Evolutionary conservation across 2,329 filamentous ascomycete species (phyloP).

Genomic region (Waltergamsia citrina): DNA sequence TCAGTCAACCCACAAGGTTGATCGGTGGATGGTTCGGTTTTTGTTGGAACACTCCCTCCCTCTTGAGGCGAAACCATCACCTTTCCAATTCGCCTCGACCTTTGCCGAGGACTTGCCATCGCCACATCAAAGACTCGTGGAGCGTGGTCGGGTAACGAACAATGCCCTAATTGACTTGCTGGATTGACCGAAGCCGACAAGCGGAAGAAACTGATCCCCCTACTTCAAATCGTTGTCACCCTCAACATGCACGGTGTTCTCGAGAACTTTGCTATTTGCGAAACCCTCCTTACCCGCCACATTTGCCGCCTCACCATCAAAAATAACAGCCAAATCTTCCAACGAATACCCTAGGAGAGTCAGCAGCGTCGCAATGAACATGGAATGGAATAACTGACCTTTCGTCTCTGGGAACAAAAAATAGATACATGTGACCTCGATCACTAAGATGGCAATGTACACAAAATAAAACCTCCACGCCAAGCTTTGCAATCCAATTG

Average conservation of each 20-base stretch:
- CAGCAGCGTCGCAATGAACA: too few species aligned
- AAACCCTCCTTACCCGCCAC: too few species aligned
- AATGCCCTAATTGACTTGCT: too few species aligned
- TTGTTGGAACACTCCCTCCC: conserved; percentile 9
- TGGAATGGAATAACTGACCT: too few species aligned
- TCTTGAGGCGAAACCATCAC: conserved; percentile 2
- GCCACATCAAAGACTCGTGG: too few species aligned
- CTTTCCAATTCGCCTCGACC: background rate
- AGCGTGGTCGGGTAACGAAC: too few species aligned
- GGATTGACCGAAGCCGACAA: too few species aligned
- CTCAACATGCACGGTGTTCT: background rate
- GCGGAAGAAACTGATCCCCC: too few species aligned
- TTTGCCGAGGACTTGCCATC: background rate
- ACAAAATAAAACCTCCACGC: conserved; percentile 33
- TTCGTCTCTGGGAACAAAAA: conserved; percentile 35
- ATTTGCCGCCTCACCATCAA: conserved; percentile 1
- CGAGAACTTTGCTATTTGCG: background rate
- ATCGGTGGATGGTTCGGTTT: conserved; percentile 11
- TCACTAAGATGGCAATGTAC: conserved; percentile 25
- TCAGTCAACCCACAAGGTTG: conserved; percentile 7
- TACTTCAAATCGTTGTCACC: background rate
- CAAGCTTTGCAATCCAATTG: conserved; percentile 29
- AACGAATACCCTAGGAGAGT: too few species aligned
- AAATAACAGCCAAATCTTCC: conserved; percentile 26
- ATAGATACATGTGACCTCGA: conserved; percentile 26